Evolutionary conservation across 2,329 filamentous ascomycete species (phyloP), one percentile per base, ranked within the genome.

Genomic region (Penicillium janthinellum): DNA sequence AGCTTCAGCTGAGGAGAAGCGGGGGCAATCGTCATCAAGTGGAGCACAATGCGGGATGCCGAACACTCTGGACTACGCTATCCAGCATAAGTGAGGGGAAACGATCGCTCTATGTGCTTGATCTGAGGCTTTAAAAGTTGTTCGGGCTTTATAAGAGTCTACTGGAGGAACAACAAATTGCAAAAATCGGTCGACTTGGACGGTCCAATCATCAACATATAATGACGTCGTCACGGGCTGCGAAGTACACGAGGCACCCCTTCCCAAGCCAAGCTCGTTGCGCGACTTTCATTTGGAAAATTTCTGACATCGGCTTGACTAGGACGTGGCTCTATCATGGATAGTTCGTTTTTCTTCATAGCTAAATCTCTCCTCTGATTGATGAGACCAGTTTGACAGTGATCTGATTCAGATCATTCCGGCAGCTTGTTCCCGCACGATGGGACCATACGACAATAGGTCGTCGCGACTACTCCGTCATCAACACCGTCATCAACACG

Each of bases 1-100:
- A 45, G 55, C 31, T 57, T 44, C 28, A 56, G 42, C 52, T 56
- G 59, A 62, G 58, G 55, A 56, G 71, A 67, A 70, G 71, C 65
- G 72, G 71, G 70, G 71, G 65, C 41, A 54, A 47, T 62, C 66
- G 63, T 71, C 66, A 71, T 70, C 50, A 39, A 51, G 67, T 65
- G 64, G 68, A 65, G 67, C 54, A 60, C 48, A 37, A 31, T 54
- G 42, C 65, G 64, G 58, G 38, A 66, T 56, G 42, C 62, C 61
- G 58, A 59, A 45, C 42, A 39, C 17, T 54, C 41, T 55, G 22
- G 42, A 25, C 31, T 12, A 53, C 44, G 44, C 53, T 20, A 62
- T 58, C 31, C 55, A 55, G 55, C 20, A 14, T 17, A 6, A 1
- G 10, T 7, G 15, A 31, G 8, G 31, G 39, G 11, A 8, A 31